These are phyloP conservation scores for Boletellus sp. DNA, from an alignment of 1,284 basidiomycete genomes.

Conservation along the genomic window DNA sequence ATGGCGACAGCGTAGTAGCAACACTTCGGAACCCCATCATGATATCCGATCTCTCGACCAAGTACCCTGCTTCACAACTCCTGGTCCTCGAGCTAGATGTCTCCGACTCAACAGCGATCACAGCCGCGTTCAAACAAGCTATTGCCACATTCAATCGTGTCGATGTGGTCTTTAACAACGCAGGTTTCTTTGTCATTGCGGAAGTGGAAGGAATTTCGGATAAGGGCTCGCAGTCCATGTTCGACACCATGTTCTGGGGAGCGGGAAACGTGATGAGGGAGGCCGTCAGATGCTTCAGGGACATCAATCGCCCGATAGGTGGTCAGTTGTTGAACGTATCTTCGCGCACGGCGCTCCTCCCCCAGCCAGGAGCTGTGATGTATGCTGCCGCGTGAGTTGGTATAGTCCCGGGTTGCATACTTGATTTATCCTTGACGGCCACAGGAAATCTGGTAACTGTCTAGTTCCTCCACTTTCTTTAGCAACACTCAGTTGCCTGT, in stretches of 20 bases:
- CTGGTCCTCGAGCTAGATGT: conserved; percentile 31
- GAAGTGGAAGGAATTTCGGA: conserved; percentile 32
- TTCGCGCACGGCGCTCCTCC: conserved; percentile 25
- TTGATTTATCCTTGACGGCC: neutral
- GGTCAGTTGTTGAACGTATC: conserved; percentile 27
- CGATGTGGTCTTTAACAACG: conserved; percentile 38
- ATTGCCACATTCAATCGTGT: conserved; percentile 24
- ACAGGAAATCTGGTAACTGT: conserved; percentile 25
- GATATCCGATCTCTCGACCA: conserved; percentile 21
- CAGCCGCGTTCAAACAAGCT: conserved; percentile 25
- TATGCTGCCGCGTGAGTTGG: conserved; percentile 26
- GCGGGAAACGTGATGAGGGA: conserved; percentile 29
- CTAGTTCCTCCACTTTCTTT: neutral
- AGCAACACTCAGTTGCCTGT: neutral
- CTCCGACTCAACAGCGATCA: conserved; percentile 16
- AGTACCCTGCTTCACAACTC: conserved; percentile 22
- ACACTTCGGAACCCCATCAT: conserved; percentile 28
- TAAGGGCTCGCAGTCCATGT: conserved; percentile 22
- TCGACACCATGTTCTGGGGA: conserved; percentile 36
- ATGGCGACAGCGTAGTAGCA: conserved; percentile 32
- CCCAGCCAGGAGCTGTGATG: conserved; percentile 18
- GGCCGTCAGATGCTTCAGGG: conserved; percentile 28
- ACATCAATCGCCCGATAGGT: conserved; percentile 23
- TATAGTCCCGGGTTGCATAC: neutral
- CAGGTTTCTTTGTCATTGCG: conserved; percentile 25